These are phyloP conservation scores for Penicillium thymicola DNA, from an alignment of 2,329 filamentous ascomycete species.

Conservation along the genomic window DNA sequence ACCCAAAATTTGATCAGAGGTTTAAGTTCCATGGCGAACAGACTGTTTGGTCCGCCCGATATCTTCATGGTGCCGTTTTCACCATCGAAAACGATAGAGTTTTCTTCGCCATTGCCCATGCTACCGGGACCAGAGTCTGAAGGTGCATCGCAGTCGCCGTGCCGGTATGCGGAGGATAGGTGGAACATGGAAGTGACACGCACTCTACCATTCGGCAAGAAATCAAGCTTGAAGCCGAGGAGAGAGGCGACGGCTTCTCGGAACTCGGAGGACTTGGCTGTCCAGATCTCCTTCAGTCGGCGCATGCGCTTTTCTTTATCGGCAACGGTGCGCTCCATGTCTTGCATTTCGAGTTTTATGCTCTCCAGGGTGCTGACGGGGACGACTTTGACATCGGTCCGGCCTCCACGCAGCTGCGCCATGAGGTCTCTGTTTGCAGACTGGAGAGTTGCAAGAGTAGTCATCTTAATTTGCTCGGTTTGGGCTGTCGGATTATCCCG, in stretches of 20 bases:
- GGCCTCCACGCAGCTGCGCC: constrained; percentile 59
- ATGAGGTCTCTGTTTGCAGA: constrained; percentile 83
- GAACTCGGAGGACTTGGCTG: constrained; percentile 87
- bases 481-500: constrained; percentile 90
- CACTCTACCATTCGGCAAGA: constrained; percentile 96
- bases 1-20: constrained; percentile 95
- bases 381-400: constrained; percentile 58
- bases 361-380: constrained; percentile 74
- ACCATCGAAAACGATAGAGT: constrained; percentile 77
- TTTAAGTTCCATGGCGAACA: constrained; percentile 79
- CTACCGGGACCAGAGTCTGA: constrained; percentile 54
- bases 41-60: constrained; percentile 78
- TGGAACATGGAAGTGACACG: constrained; percentile 84
- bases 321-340: constrained; percentile 66
- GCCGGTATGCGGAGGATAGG: constrained; percentile 54
- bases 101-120: constrained; percentile 50
- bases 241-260: constrained; percentile 90
- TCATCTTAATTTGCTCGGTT: constrained; percentile 76
- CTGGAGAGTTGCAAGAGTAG: constrained; percentile 72
- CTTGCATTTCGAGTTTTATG: constrained; percentile 70
- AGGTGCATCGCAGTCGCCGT: constrained; percentile 51
- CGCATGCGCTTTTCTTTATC: constrained; percentile 73
- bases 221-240: constrained; percentile 90
- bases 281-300: constrained; percentile 90
- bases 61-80: constrained; percentile 98